These are phyloP conservation scores for Candida tetrigidarum DNA, from an alignment of 1,139 yeast genomes.

Conservation along the genomic window DNA sequence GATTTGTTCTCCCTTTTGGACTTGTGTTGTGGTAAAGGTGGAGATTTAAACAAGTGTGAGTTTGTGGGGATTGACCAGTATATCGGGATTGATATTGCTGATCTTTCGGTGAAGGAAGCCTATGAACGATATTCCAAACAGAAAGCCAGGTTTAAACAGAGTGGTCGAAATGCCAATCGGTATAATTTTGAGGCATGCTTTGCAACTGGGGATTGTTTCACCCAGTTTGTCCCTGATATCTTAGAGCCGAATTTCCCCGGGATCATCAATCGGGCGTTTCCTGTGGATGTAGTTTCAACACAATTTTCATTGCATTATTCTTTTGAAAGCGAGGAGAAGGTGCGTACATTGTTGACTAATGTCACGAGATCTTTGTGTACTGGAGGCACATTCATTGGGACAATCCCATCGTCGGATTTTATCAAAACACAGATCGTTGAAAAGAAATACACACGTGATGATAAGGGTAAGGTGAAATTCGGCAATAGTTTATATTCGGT, in stretches of 20 bases:
- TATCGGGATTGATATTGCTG: constrained; percentile 91
- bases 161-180: constrained; percentile 46
- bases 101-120: constrained; percentile 86
- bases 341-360: constrained; percentile 71
- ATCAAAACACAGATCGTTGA: constrained; percentile 66
- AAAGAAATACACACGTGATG: constrained; percentile 41
- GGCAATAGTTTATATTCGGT: constrained; percentile 87
- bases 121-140: constrained; percentile 64
- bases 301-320: constrained; percentile 97
- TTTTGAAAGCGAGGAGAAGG: constrained; percentile 82
- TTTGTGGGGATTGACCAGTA: constrained; percentile 74
- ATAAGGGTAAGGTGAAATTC: constrained; percentile 56
- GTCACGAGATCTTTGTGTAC: constrained; percentile 73
- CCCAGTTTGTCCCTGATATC: constrained; percentile 68
- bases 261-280: constrained; percentile 65
- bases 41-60: constrained; percentile 91
- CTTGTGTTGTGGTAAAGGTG: constrained; percentile 98
- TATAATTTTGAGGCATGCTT: constrained; percentile 73
- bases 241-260: constrained; percentile 62
- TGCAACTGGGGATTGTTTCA: constrained; percentile 93
- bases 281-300: constrained; percentile 85
- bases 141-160: constrained; percentile 39
- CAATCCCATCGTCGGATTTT: constrained; percentile 91
- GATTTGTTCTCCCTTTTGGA: constrained; percentile 62
- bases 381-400: constrained; percentile 91